These are phyloP conservation scores for Chrysoporthe puriensis DNA, from an alignment of 2,329 filamentous ascomycete genomes.

Conservation along the genomic window DNA sequence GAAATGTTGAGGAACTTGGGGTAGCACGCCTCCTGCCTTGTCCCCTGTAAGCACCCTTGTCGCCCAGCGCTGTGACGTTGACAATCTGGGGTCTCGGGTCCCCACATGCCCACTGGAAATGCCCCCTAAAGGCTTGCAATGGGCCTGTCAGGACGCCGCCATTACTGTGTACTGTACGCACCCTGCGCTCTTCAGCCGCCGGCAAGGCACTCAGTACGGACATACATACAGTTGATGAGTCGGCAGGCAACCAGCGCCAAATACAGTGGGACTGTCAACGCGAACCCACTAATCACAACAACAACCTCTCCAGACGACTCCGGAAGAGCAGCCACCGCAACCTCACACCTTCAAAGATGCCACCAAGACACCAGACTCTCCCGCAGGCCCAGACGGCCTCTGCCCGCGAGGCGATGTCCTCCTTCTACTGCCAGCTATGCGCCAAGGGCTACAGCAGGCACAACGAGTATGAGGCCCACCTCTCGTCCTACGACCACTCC, in stretches of 20 bases:
- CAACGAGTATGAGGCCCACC: conserved; percentile 95
- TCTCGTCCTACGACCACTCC: conserved; percentile 91
- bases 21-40: not conserved
- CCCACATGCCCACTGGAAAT: conserved; percentile 15
- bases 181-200: too few relatives aligned
- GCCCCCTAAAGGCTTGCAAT: conserved; percentile 3
- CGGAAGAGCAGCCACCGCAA: not conserved
- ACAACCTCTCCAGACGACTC: not conserved
- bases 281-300: conserved; percentile 48
- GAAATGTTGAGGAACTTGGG: conserved; percentile 18
- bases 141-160: conserved; percentile 16
- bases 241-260: not conserved
- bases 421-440: conserved; percentile 86
- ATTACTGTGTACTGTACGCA: conserved; percentile 1
- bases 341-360: not conserved
- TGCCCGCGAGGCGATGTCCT: conserved; percentile 75
- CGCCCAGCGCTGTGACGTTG: conserved; percentile 17
- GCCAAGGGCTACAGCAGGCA: conserved; percentile 93
- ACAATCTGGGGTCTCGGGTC: conserved; percentile 12
- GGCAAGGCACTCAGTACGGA: not conserved
- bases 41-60: conserved; percentile 1
- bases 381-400: conserved; percentile 62
- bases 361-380: conserved; percentile 59
- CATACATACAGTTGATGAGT: not conserved
- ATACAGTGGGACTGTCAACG: not conserved